phyloP scores from a whole-genome alignment of 1,284 basidiomycete genomes.

The Rhodotorula sp. region DNA sequence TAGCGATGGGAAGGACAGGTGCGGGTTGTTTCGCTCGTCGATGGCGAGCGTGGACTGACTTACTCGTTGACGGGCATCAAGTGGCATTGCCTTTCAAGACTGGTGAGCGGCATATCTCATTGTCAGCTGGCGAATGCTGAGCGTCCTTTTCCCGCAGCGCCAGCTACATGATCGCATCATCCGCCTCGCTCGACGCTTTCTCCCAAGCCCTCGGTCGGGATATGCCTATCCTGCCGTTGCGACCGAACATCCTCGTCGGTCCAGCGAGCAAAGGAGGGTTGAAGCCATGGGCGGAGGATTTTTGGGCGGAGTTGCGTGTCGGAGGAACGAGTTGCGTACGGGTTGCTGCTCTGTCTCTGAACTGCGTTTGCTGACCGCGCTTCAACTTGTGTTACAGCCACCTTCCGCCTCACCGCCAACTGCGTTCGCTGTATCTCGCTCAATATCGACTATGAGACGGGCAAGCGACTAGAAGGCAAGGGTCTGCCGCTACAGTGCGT shows the following conservation, averaged over 20 bases:
- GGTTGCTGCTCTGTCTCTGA: too few species aligned
- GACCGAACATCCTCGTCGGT: constrained; percentile 19
- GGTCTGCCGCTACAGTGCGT: constrained; percentile 10
- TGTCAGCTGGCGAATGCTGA: background rate
- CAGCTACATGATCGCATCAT: constrained; percentile 25
- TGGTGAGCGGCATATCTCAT: background rate
- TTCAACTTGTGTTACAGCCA: background rate
- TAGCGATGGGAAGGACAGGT: constrained; percentile 7
- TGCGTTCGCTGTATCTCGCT: constrained; percentile 24
- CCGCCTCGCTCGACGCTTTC: constrained; percentile 18
- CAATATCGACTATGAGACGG: constrained; percentile 26
- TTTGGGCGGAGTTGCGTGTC: constrained; percentile 12
- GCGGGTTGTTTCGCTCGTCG: background rate
- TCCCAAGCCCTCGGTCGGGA: background rate
- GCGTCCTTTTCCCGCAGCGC: background rate
- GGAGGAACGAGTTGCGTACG: background rate
- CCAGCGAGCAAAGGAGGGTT: background rate
- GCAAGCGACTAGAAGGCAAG: background rate
- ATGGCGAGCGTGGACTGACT: background rate
- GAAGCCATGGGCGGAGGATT: constrained; percentile 25
- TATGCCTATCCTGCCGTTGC: constrained; percentile 20
- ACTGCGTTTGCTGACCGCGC: background rate
- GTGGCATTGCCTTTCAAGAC: constrained; percentile 23
- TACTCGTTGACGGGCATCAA: background rate
- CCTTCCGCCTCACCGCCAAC: constrained; percentile 17